Conservation (phyloP, 768 basidiomycete genomes). For the Tulasnella sp. region DNA sequence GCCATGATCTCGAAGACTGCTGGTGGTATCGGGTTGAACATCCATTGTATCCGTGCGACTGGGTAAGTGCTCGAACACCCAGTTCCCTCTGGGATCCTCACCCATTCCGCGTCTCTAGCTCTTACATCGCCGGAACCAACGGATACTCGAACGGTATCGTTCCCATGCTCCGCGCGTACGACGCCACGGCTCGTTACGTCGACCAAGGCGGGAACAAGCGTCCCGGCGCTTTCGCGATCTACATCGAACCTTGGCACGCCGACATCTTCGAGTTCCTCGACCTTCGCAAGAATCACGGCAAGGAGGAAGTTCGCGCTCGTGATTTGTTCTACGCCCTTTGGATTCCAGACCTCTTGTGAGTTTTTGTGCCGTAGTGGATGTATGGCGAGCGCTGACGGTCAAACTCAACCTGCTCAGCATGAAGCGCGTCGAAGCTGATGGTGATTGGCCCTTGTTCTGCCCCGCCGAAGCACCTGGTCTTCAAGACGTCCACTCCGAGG, state of each 20-base stretch:
- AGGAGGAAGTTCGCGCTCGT: conserved; percentile 91
- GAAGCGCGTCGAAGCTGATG: conserved; percentile 87
- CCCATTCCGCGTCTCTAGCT: conserved; percentile 34
- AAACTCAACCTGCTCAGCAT: conserved; percentile 43
- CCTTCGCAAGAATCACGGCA: conserved; percentile 96
- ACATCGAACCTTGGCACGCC: conserved; percentile 97
- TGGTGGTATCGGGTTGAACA: conserved; percentile 91
- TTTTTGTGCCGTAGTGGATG: not conserved
- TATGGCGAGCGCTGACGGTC: not conserved
- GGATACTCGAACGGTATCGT: conserved; percentile 99
- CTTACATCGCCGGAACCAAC: conserved; percentile 98
- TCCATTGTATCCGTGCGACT: conserved; percentile 93
- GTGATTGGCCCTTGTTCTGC: conserved; percentile 93
- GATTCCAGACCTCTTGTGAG: conserved; percentile 94
- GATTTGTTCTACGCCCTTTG: conserved; percentile 98
- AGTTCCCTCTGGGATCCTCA: not conserved
- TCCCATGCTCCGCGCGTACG: conserved; percentile 96
- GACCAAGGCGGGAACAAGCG: conserved; percentile 99
- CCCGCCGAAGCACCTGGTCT: conserved; percentile 91
- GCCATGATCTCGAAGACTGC: conserved; percentile 99
- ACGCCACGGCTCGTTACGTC: conserved; percentile 96
- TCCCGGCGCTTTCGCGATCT: conserved; percentile 96
- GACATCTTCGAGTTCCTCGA: conserved; percentile 98
- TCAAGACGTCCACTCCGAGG: conserved; percentile 76
- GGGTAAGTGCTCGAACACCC: conserved; percentile 39